phyloP scores from a whole-genome alignment of 352 stramenopile genomes.

The Pythium rhizo-oryzae region DNA sequence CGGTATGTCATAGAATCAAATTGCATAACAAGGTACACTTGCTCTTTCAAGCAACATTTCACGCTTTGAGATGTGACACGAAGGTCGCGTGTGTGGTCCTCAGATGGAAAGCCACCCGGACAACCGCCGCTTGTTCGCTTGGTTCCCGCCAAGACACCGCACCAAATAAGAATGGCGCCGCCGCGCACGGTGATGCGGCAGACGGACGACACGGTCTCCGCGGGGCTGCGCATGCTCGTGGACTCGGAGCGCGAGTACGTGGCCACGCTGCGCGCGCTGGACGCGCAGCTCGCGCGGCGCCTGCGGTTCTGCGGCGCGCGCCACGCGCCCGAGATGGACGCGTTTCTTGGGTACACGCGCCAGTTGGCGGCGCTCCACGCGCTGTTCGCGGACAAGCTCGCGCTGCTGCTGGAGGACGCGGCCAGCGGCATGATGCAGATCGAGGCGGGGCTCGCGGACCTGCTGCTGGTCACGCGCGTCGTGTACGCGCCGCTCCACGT shows the following conservation, averaged over 20 bases:
- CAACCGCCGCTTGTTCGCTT: too few relatives aligned
- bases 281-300: conserved; percentile 10
- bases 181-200: conserved; percentile 13
- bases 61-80: background rate
- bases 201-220: conserved; percentile 15
- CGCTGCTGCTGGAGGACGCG: conserved; percentile 6
- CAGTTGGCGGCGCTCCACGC: conserved; percentile 9
- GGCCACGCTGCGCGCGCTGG: background rate
- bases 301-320: conserved; percentile 8
- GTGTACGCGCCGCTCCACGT: conserved; percentile 17
- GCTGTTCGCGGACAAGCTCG: conserved; percentile 3
- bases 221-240: conserved; percentile 7
- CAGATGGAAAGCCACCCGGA: too few relatives aligned
- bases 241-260: conserved; percentile 1
- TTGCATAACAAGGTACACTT: background rate
- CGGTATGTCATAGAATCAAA: background rate
- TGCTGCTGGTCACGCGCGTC: conserved; percentile 14
- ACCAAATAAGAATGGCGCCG: conserved; percentile 4
- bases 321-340: background rate
- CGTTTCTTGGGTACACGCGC: conserved; percentile 3
- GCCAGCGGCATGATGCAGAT: background rate
- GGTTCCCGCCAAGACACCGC: too few relatives aligned
- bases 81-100: conserved; percentile 2
- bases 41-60: background rate
- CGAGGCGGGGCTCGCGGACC: conserved; percentile 3